A percentile compares a stretch with the other conserved stretches of the same genome.
phyloP scores from a whole-genome alignment of 2,329 filamentous ascomycete genomes.

The Orbilia brochopaga region DNA sequence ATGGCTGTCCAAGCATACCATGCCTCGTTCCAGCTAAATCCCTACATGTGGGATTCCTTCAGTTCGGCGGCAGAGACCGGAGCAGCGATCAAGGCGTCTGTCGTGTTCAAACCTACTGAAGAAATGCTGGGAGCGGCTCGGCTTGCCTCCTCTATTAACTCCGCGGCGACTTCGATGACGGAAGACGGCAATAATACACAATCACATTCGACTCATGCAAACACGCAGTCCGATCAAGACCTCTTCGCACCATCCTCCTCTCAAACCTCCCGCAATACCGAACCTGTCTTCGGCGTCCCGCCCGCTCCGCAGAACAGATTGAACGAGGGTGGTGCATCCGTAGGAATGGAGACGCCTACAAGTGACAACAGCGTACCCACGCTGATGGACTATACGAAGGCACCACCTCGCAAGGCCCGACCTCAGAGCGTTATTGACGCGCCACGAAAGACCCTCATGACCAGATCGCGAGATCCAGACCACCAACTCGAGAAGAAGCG shows the following conservation, averaged over 20 bases:
- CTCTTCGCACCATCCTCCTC: slow-evolving; percentile 57
- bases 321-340: slow-evolving; percentile 58
- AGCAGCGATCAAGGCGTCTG: slow-evolving; percentile 54
- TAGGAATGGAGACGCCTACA: slow-evolving; percentile 62
- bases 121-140: slow-evolving; percentile 62
- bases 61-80: slow-evolving; percentile 81
- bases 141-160: slow-evolving; percentile 60
- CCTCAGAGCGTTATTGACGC: slow-evolving; percentile 52
- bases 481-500: slow-evolving; percentile 47
- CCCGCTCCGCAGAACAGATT: slow-evolving; percentile 56
- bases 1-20: slow-evolving; percentile 87
- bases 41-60: slow-evolving; percentile 98
- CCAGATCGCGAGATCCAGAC: slow-evolving; percentile 44
- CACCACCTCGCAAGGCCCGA: slow-evolving; percentile 54
- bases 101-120: slow-evolving; percentile 76
- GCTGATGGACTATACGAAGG: slow-evolving; percentile 52
- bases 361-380: slow-evolving; percentile 49
- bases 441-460: slow-evolving; percentile 49
- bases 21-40: slow-evolving; percentile 84
- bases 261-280: slow-evolving; percentile 52
- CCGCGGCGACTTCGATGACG: slow-evolving; percentile 54
- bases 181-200: slow-evolving; percentile 53
- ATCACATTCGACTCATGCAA: slow-evolving; percentile 9
- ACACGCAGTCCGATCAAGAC: slow-evolving; percentile 58
- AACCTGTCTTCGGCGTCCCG: slow-evolving; percentile 63